phyloP scores from a whole-genome alignment of 805 yeast species.

The Pichia sporocuriosa region DNA sequence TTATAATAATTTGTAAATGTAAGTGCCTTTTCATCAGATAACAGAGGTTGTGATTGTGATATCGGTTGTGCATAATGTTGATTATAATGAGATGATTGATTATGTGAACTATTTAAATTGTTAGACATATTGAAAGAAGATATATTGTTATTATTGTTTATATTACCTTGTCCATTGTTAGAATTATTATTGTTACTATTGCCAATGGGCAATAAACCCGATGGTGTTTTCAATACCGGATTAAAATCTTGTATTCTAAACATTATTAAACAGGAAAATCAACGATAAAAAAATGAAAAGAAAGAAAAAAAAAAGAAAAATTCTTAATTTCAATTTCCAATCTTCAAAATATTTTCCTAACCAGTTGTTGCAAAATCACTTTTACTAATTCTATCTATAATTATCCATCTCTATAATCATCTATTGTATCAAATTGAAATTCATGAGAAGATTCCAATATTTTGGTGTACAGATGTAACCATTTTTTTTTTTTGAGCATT shows the following conservation, averaged over 20 bases:
- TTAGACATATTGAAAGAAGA: neutral
- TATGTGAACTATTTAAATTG: neutral
- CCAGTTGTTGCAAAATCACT: too few species aligned
- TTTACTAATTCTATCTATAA: too few species aligned
- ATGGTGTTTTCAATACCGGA: conserved; percentile 14
- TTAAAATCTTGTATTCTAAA: conserved; percentile 15
- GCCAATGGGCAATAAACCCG: neutral
- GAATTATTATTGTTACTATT: neutral
- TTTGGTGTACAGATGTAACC: too few species aligned
- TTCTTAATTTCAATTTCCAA: too few species aligned
- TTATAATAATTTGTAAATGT: conserved; percentile 28
- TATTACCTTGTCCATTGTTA: neutral
- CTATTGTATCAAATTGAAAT: too few species aligned
- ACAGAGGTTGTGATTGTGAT: neutral
- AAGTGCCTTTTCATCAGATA: conserved; percentile 16
- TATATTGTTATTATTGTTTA: neutral
- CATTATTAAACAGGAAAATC: conserved; percentile 9
- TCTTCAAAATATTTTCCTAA: too few species aligned
- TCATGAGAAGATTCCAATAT: too few species aligned
- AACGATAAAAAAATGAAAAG: too few species aligned
- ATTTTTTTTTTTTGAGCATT: too few species aligned
- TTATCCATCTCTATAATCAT: too few species aligned
- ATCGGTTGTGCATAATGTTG: neutral
- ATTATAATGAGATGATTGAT: neutral
- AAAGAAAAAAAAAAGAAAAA: too few species aligned